These are phyloP conservation scores for Pythium aquatile DNA, from an alignment of 352 stramenopile species.

Conservation along the genomic window DNA sequence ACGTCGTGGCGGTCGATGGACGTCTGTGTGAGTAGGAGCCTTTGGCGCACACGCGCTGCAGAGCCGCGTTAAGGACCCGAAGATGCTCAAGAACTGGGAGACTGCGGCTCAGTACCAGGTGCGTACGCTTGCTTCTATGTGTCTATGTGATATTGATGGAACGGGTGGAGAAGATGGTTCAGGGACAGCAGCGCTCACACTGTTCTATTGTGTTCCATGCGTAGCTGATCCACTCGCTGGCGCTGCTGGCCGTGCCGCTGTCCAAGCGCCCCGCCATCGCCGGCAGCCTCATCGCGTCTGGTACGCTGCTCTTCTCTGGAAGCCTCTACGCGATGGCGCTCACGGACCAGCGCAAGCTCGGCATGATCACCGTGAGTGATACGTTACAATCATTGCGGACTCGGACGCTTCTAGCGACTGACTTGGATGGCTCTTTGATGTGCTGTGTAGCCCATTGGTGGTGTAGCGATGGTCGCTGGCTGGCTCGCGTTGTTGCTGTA, in stretches of 20 bases:
- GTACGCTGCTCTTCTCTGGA: constrained; percentile 74
- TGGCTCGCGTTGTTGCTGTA: constrained; percentile 75
- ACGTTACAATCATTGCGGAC: too few relatives aligned
- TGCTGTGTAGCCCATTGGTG: constrained; percentile 56
- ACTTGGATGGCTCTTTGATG: background rate
- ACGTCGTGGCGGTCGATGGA: too few relatives aligned
- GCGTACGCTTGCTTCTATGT: background rate
- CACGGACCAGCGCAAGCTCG: constrained; percentile 69
- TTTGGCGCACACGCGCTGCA: constrained; percentile 80
- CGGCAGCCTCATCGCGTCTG: constrained; percentile 55
- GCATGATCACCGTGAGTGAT: constrained; percentile 63
- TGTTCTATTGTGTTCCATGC: constrained; percentile 12
- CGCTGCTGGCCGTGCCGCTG: constrained; percentile 64
- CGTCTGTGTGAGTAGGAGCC: constrained; percentile 38
- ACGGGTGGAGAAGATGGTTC: too few relatives aligned
- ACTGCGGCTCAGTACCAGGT: constrained; percentile 83
- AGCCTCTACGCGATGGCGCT: constrained; percentile 80
- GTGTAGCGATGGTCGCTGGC: constrained; percentile 61
- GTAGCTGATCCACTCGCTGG: constrained; percentile 70
- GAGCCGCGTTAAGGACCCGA: constrained; percentile 61
- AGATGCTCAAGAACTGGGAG: constrained; percentile 86
- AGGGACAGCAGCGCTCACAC: background rate
- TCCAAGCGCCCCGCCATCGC: constrained; percentile 55
- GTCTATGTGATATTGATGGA: too few relatives aligned
- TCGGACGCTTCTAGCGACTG: background rate